These are phyloP conservation scores for Leucocoprinus sp. DNA, from an alignment of 768 basidiomycete genomes.

Conservation along the genomic window DNA sequence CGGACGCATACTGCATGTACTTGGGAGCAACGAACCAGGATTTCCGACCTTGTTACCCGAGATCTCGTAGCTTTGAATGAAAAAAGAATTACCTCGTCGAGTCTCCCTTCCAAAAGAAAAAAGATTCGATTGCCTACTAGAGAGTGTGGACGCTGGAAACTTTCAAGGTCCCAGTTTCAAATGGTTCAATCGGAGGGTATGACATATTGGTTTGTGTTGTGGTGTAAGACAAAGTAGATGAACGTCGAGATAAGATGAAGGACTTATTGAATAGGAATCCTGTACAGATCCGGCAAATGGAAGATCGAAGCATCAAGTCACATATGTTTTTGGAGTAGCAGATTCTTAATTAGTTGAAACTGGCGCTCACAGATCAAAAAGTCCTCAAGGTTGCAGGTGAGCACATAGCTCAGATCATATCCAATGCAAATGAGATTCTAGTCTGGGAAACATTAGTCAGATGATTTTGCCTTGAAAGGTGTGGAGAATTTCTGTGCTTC, in stretches of 20 bases:
- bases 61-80: conserved; percentile 61
- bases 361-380: too few species aligned
- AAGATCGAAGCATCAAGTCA: conserved; percentile 1
- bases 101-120: conserved; percentile 3
- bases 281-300: background rate
- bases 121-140: conserved; percentile 37
- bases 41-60: conserved; percentile 70
- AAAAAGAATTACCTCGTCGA: background rate
- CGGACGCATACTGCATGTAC: background rate
- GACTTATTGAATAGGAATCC: background rate
- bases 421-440: too few species aligned
- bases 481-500: too few species aligned
- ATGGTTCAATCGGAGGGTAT: conserved; percentile 67
- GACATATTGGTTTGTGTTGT: conserved; percentile 18
- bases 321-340: too few species aligned
- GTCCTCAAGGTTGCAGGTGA: too few species aligned
- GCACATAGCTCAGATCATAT: too few species aligned
- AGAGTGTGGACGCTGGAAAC: conserved; percentile 71
- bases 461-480: too few species aligned
- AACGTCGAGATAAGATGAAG: background rate
- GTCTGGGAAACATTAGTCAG: too few species aligned
- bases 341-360: too few species aligned
- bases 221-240: background rate
- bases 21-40: conserved; percentile 42
- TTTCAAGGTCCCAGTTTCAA: conserved; percentile 54